Evolutionary conservation across 345 rosid species (phyloP).

Genomic region (Arabidopsis thaliana): TAIR10.1 NC_003076.8:12599501-12600000

Average conservation of each 20-base stretch:
- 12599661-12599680: not conserved
- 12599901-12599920: not conserved
- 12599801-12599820: conserved; percentile 19
- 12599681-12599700: too few species aligned
- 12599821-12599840: not conserved
- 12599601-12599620: not conserved
- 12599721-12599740: not conserved
- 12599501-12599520: not conserved
- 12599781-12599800: too few species aligned
- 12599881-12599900: not conserved
- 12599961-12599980: too few species aligned
- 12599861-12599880: not conserved
- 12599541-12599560: not conserved
- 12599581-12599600: not conserved
- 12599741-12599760: conserved; percentile 4
- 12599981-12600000: too few species aligned
- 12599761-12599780: too few species aligned
- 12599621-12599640: not conserved
- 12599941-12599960: too few species aligned
- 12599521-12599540: not conserved
- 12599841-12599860: not conserved
- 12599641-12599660: conserved; percentile 23
- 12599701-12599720: not conserved
- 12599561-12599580: not conserved
- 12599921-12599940: too few species aligned